These are phyloP conservation scores for Lanmaoa pseudosensibilis DNA, from an alignment of 768 basidiomycete genomes.

Conservation along the genomic window DNA sequence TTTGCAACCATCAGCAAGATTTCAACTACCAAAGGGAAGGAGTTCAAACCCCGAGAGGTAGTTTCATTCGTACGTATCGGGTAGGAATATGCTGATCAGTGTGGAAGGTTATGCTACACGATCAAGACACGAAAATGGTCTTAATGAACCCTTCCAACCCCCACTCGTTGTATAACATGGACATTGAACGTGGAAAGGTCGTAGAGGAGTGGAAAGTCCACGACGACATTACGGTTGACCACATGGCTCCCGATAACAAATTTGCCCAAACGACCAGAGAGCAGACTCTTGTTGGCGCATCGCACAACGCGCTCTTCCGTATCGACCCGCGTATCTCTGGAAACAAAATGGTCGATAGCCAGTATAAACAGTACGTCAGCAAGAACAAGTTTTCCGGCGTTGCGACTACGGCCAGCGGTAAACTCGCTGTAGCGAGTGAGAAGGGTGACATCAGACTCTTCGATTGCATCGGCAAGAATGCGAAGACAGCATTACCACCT, in stretches of 20 bases:
- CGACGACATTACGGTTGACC: constrained; percentile 79
- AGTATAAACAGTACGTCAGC: constrained; percentile 93
- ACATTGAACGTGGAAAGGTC: constrained; percentile 92
- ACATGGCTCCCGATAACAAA: constrained; percentile 91
- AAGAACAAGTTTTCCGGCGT: constrained; percentile 96
- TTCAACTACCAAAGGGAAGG: constrained; percentile 73
- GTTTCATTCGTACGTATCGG: constrained; percentile 16
- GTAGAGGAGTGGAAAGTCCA: constrained; percentile 99
- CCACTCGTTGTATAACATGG: constrained; percentile 84
- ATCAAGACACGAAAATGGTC: constrained; percentile 95
- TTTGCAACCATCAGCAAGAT: constrained; percentile 85
- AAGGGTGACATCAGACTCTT: constrained; percentile 97
- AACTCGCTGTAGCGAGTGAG: constrained; percentile 90
- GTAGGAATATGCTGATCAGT: constrained; percentile 7
- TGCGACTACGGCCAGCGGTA: constrained; percentile 81
- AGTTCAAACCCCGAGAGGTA: constrained; percentile 86
- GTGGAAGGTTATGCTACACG: constrained; percentile 88
- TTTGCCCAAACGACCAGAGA: constrained; percentile 91
- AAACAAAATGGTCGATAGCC: constrained; percentile 88
- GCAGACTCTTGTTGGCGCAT: constrained; percentile 90
- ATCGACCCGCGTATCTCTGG: constrained; percentile 95
- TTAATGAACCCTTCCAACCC: constrained; percentile 81
- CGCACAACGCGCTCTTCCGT: constrained; percentile 94
- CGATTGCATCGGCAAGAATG: constrained; percentile 96
- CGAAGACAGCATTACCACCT: constrained; percentile 95